Conservation (phyloP, 441 rosid genomes). For the Pelargonium hybrid region DNA sequence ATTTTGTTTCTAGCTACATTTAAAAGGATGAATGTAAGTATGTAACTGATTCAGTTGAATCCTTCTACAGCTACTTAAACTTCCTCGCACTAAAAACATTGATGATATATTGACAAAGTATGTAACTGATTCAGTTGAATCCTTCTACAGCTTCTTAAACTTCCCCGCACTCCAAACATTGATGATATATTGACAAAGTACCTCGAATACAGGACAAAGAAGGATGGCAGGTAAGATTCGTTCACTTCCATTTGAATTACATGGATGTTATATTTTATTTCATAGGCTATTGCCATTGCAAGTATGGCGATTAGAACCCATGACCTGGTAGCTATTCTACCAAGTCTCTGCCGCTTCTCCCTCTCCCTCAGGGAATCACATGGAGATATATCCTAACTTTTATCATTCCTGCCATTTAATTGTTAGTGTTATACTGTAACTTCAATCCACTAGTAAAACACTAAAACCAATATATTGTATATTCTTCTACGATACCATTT, state of each 20-base stretch:
- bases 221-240: conserved; percentile 68
- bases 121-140: conserved; percentile 4
- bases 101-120: conserved; percentile 76
- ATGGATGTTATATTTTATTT: too few relatives aligned
- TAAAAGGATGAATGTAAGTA: conserved; percentile 4
- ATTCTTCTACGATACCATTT: too few relatives aligned
- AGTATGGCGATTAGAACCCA: too few relatives aligned
- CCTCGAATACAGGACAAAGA: conserved; percentile 73
- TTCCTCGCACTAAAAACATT: conserved; percentile 77
- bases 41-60: conserved; percentile 4
- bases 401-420: background rate
- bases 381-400: background rate
- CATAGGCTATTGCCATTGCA: too few relatives aligned
- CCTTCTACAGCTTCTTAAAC: conserved; percentile 69
- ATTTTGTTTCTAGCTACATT: conserved; percentile 1
- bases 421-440: background rate
- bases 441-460: background rate
- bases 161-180: conserved; percentile 77
- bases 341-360: too few relatives aligned
- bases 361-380: background rate
- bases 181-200: conserved; percentile 80
- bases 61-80: conserved; percentile 69
- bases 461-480: background rate
- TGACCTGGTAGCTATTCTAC: too few relatives aligned
- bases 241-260: conserved; percentile 7